Evolutionary conservation across 495 filamentous ascomycete species (phyloP), one percentile per base, ranked within the genome.

Genomic region (Aspergillus nidulans): DNA sequence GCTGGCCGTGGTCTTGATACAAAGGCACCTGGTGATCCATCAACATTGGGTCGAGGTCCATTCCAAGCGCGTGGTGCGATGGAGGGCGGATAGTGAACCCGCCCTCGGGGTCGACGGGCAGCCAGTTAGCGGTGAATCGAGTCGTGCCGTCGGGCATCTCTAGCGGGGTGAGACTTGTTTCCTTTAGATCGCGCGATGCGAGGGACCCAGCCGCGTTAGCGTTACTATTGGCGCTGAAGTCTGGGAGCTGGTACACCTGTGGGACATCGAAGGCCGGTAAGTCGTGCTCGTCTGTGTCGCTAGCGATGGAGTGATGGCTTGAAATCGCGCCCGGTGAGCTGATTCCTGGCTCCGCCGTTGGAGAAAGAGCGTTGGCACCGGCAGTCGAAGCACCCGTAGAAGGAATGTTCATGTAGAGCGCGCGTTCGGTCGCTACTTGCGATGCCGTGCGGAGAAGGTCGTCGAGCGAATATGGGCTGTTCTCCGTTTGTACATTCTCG

Each of bases 101-200:
- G n/a, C 61, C 69, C 15, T 61, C 53, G 0, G 67, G 62, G 44
- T 74, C 71, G 0, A 74, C 71, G 4, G 71, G 71, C 1, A 74
- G 58, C 71, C 71, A 74, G 50, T 74, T 74, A 2, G 62, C 50
- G 9, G 67, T 69, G 26, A 63, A 52, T 16, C 71, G 69, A 2
- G 66, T 70, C 34, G 56, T 67, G 0, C 71, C 71, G 43, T 74
- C 71, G 2, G 71, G 71, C 71, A 74, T 74, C 41, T 74, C 69
- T 20, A 74, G 58, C 15, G 63, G 64, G 25, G 67, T 67, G 8
- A 65, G 51, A 12, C 5, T 49, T 4, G n/a, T 38, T 25, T 49
- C 34, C 9, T 20, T 7, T 6, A 24, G 28, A 34, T 34, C 30
- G 30, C 9, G 30, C 9, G 30, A 34, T 34, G 30, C 30, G 30